Evolutionary conservation across 208 protist genomes (phyloP), one percentile per base, ranked within the genome.

Genomic region (Wallacemonas sp.): DNA sequence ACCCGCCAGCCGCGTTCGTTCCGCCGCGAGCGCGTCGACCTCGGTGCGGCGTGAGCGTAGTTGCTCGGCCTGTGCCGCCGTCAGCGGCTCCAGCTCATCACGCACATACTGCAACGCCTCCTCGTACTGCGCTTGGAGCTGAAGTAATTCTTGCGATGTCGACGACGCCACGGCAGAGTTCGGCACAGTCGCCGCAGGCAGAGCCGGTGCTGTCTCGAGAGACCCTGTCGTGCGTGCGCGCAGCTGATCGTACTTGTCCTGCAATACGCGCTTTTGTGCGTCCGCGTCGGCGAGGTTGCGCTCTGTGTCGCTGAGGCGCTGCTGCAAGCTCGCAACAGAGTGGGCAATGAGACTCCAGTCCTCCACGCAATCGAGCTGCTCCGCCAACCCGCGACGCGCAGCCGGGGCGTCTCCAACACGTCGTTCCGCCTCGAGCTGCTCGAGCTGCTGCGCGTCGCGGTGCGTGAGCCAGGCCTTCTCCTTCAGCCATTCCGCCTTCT

Each of bases 291-390:
- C 27, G 27, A 24, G 19, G 8, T 27, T 54, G 1, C 30, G 30
- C 9, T 58, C 30, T 24, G 51, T 39, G 31, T 58, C 51, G 17
- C 5, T 14, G 3, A 58, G n/a, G 5, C 51, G 51, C 31, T 58
- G 51, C 51, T 51, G 75, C 17, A 75, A 53, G 45, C 62, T 65
- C 22, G 66, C 64, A 17, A 77, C 66, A 4, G 53, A 49, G 68
- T 77, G 76, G 2, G 68, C 64, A 49, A 81, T 69, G 14, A 84
- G 47, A 19, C 54, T 46, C 83, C 83, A 90, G 49, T 90, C 83
- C 42, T 84, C 83, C 0, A 70, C 11, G 54, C 79, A 90, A n/a
- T 65, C 27, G 42, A 90, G 80, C n/a, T 68, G 21, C 8, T 53
- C 30, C 12, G 83, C 73, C 22, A 84, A 26, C 34, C 49, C 53